Evolutionary conservation across 495 filamentous ascomycete genomes (phyloP).

Genomic region (Trichoderma asperelloides): DNA sequence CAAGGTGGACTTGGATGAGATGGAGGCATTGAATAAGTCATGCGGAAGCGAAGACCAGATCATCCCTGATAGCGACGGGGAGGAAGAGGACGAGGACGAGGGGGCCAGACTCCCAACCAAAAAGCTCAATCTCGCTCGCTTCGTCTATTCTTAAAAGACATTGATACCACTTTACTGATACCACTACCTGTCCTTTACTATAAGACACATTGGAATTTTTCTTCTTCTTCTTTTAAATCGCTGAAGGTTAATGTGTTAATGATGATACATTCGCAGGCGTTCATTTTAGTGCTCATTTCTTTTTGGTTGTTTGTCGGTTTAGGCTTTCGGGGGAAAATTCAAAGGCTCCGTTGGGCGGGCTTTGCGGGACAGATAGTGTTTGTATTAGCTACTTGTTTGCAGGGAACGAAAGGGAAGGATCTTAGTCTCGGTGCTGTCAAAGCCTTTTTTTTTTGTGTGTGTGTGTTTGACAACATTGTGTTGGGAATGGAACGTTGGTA

Average conservation of each 20-base stretch:
- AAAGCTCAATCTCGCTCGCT: constrained; percentile 5
- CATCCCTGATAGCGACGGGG: constrained; percentile 59
- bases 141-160: constrained; percentile 1
- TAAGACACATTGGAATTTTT: neutral
- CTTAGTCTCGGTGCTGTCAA: neutral
- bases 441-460: neutral
- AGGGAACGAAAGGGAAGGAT: neutral
- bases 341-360: neutral
- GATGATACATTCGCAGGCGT: neutral
- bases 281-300: neutral
- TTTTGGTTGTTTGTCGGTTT: neutral
- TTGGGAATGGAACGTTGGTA: neutral
- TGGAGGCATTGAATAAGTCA: constrained; percentile 26
- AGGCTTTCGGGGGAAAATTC: neutral
- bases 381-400: neutral
- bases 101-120: neutral
- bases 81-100: constrained; percentile 33
- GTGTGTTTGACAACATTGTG: neutral
- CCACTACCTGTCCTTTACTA: neutral
- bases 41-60: constrained; percentile 73
- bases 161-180: neutral
- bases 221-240: neutral
- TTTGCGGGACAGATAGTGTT: neutral
- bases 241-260: neutral
- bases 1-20: constrained; percentile 29